Conservation (phyloP, 1,284 basidiomycete species). For the Porphyrellus sp. region DNA sequence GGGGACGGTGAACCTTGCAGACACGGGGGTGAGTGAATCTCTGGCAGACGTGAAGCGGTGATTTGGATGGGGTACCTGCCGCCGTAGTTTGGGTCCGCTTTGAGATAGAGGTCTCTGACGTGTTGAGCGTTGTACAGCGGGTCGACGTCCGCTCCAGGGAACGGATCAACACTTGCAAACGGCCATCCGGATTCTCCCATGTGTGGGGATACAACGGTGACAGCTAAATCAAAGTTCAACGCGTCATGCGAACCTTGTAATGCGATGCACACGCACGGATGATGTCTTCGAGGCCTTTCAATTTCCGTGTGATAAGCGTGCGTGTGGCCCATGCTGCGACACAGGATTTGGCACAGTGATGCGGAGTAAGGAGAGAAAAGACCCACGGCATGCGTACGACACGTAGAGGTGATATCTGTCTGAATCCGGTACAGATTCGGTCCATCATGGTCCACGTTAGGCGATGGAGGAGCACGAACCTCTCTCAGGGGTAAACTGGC, state of each 20-base stretch:
- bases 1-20: slow-evolving; percentile 80
- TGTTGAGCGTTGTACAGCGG: slow-evolving; percentile 65
- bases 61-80: slow-evolving; percentile 50
- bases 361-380: background rate
- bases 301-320: slow-evolving; percentile 81
- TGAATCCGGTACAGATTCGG: slow-evolving; percentile 28
- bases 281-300: slow-evolving; percentile 88
- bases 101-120: slow-evolving; percentile 84
- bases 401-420: slow-evolving; percentile 90
- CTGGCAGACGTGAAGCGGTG: background rate
- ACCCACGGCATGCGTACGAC: slow-evolving; percentile 74
- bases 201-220: slow-evolving; percentile 82
- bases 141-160: slow-evolving; percentile 72
- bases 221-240: slow-evolving; percentile 38
- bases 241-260: background rate
- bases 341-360: background rate
- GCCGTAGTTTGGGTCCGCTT: slow-evolving; percentile 66
- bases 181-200: slow-evolving; percentile 88
- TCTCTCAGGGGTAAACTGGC: slow-evolving; percentile 78
- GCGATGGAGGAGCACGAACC: slow-evolving; percentile 44
- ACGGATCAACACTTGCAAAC: slow-evolving; percentile 70
- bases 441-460: background rate
- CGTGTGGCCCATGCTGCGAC: slow-evolving; percentile 87
- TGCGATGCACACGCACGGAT: slow-evolving; percentile 54
- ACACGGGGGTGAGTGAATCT: background rate